Base-by-base conservation (phyloP, 306 rosid species). In the Quillaja saponaria region DNA sequence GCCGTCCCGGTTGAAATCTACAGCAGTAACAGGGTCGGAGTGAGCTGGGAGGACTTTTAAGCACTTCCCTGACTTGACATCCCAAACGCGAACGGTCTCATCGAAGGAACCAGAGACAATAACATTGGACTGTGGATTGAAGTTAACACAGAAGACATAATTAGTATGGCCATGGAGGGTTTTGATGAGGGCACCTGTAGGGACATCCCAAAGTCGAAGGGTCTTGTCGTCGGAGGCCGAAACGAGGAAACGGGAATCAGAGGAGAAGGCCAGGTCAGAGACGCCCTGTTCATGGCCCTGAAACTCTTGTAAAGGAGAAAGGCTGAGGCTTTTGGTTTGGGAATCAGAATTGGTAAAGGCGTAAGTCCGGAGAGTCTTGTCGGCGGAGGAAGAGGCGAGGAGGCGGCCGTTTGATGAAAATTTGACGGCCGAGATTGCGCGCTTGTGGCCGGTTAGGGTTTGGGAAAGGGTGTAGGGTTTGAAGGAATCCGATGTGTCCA, bases 141-240 rank as follows among this genome's bases (percentile, higher is more conserved):
- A 92, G 63, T 86, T 86, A 21, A 84, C 96, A 71, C 99, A 92
- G 77, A 92, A 92, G 6, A 81, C 91, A 50, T 79, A 86, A 74
- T 92, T 92, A 47, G 99, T 88, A 82, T 92, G 99, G 14, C 99
- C 99, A 6, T 71, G 72, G 10, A 92, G 89, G 60, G 96, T 86
- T 69, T 86, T 84, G 69, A 92, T 63, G 7, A 74, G 82, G 8
- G 88, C 66, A 0, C 99, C 99, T 0, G 96, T 68, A 15, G 85
- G 71, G 18, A 89, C 89, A 59, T 92, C 99, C 99, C 99, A 92
- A 20, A 92, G 77, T 14, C 90, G 90, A 54, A 89, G 82, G 68
- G 94, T 92, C 75, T 89, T 89, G 79, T 92, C 96, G 76, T 89
- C 99, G 65, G 99, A 92, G 71, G 96, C 96, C 4, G 99, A 88